Evolutionary conservation across 176 grass and related monocot genomes (phyloP).

Genomic region (Zea mays): Zm-B73-REFERENCE-NAM-5.0 NC_050096.1:328001-328500

Average conservation of each 20-base stretch:
- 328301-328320: conserved; percentile 67
- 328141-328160: too few relatives aligned
- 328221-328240: conserved; percentile 49
- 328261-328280: conserved; percentile 49
- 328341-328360: conserved; percentile 39
- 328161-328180: conserved; percentile 10
- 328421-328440: conserved; percentile 61
- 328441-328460: conserved; percentile 40
- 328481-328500: background rate
- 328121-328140: too few relatives aligned
- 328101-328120: too few relatives aligned
- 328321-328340: conserved; percentile 78
- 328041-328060: too few relatives aligned
- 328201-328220: conserved; percentile 6
- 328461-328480: conserved; percentile 63
- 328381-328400: conserved; percentile 92
- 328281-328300: conserved; percentile 61
- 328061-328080: too few relatives aligned
- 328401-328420: conserved; percentile 78
- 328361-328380: conserved; percentile 10
- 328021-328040: too few relatives aligned
- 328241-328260: conserved; percentile 78
- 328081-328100: too few relatives aligned
- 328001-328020: too few relatives aligned
- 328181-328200: conserved; percentile 28